Conservation (phyloP, 202 grass and related monocot species). For the Miscanthus sacchariflorus region DNA sequence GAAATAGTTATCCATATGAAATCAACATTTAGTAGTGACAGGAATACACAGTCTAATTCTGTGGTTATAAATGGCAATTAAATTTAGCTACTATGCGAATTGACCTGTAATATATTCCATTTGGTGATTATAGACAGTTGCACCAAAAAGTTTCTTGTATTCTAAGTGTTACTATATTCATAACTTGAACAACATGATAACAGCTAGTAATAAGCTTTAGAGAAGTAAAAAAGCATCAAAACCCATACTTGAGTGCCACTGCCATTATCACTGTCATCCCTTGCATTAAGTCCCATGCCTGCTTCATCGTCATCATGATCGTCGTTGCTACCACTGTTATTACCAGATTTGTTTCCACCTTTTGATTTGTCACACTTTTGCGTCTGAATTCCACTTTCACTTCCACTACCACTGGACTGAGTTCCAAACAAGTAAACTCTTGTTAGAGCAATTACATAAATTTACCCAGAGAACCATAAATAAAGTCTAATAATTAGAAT, state of each 20-base stretch:
- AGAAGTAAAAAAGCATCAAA: constrained; percentile 42
- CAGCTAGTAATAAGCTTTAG: constrained; percentile 26
- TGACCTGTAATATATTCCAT: background rate
- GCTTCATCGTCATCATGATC: constrained; percentile 47
- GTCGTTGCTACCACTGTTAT: constrained; percentile 58
- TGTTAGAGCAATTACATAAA: constrained; percentile 33
- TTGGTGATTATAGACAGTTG: constrained; percentile 1
- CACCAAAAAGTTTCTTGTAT: constrained; percentile 1
- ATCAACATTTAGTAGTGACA: background rate
- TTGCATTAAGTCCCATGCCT: constrained; percentile 69
- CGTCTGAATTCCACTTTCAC: constrained; percentile 88
- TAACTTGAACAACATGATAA: constrained; percentile 26
- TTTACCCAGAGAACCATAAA: constrained; percentile 3
- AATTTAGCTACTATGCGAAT: constrained; percentile 7
- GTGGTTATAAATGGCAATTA: background rate
- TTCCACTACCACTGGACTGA: constrained; percentile 92
- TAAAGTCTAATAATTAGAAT: constrained; percentile 23
- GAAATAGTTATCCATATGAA: constrained; percentile 6
- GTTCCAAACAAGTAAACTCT: constrained; percentile 40
- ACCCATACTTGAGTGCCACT: constrained; percentile 82
- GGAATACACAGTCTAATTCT: background rate
- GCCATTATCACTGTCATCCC: constrained; percentile 84
- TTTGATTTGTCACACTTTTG: constrained; percentile 70
- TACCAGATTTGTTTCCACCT: constrained; percentile 57
- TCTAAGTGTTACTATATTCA: background rate